Evolutionary conservation across 164 flowering plant genomes (phyloP).

Genomic region (Echeveria elegans): DNA sequence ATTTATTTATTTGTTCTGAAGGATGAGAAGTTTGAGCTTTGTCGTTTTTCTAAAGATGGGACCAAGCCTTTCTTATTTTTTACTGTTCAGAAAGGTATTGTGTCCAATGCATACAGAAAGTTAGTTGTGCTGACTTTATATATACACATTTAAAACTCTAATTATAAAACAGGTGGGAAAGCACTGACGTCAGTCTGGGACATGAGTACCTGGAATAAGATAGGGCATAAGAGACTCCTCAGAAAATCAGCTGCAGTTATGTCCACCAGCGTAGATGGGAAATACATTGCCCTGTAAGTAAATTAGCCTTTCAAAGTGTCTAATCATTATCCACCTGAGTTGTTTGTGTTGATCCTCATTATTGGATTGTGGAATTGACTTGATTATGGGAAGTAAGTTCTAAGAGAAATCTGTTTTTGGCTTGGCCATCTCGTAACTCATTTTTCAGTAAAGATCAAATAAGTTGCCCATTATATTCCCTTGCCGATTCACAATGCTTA

Average conservation of each 20-base stretch:
- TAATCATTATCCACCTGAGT: not conserved
- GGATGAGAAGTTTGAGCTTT: slow-evolving; percentile 86
- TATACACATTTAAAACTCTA: slow-evolving; percentile 15
- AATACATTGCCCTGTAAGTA: slow-evolving; percentile 90
- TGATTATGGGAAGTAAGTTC: not conserved
- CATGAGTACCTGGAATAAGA: slow-evolving; percentile 82
- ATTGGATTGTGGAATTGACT: not conserved
- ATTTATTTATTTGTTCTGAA: slow-evolving; percentile 18
- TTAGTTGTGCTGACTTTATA: not conserved
- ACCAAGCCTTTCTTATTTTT: slow-evolving; percentile 89
- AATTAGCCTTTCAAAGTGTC: not conserved
- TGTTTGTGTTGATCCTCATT: not conserved
- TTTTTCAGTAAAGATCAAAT: not conserved
- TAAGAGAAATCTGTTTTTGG: slow-evolving; percentile 19
- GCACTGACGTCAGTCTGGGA: slow-evolving; percentile 74
- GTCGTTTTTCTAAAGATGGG: slow-evolving; percentile 95
- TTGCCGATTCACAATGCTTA: not conserved
- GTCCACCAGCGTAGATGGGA: slow-evolving; percentile 83
- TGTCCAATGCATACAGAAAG: slow-evolving; percentile 6
- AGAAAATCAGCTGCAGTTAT: slow-evolving; percentile 66
- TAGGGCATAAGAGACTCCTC: slow-evolving; percentile 72
- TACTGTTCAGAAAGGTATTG: slow-evolving; percentile 62
- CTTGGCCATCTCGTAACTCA: not conserved
- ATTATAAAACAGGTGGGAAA: not conserved
- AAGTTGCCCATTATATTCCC: not conserved